A percentile compares a stretch with the other conserved stretches of the same genome.
Evolutionary conservation across 495 filamentous ascomycete species (phyloP).

Genomic region (Xylaria scruposa): DNA sequence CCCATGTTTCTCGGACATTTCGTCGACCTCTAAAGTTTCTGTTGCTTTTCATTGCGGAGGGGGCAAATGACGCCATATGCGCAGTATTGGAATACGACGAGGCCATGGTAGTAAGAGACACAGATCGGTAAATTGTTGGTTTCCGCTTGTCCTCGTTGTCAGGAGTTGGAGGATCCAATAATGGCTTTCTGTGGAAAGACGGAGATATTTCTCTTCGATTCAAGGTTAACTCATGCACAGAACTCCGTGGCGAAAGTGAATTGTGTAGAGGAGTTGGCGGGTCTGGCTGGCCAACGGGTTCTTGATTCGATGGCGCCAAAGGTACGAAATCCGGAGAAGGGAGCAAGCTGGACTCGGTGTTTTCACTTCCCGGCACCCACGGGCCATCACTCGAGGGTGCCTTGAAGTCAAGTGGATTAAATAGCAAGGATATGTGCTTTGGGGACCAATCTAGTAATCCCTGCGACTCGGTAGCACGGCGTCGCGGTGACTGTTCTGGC

Average conservation of each 20-base stretch:
- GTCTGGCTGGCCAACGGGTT: background rate
- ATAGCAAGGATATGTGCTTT: constrained; percentile 35
- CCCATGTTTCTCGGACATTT: constrained; percentile 36
- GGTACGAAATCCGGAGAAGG: constrained; percentile 31
- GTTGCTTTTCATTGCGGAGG: background rate
- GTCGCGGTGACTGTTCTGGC: constrained; percentile 6
- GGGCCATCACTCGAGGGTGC: constrained; percentile 29
- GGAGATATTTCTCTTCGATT: constrained; percentile 13
- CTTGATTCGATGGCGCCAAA: background rate
- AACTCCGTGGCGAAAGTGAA: background rate
- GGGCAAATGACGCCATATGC: background rate
- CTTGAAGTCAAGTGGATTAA: constrained; percentile 38
- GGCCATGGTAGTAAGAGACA: constrained; percentile 9
- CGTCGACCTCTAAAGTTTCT: background rate
- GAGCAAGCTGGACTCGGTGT: constrained; percentile 19
- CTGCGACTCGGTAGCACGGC: constrained; percentile 16
- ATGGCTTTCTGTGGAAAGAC: background rate
- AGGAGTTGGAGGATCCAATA: background rate
- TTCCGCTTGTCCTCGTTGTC: background rate
- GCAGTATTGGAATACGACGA: background rate
- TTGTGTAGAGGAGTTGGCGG: background rate
- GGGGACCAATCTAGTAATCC: constrained; percentile 38
- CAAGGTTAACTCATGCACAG: constrained; percentile 13
- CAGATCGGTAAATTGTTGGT: constrained; percentile 16
- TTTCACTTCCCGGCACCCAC: constrained; percentile 12